Conservation (phyloP, 495 filamentous ascomycete species). For the Symbiotaphrina buchneri region DNA sequence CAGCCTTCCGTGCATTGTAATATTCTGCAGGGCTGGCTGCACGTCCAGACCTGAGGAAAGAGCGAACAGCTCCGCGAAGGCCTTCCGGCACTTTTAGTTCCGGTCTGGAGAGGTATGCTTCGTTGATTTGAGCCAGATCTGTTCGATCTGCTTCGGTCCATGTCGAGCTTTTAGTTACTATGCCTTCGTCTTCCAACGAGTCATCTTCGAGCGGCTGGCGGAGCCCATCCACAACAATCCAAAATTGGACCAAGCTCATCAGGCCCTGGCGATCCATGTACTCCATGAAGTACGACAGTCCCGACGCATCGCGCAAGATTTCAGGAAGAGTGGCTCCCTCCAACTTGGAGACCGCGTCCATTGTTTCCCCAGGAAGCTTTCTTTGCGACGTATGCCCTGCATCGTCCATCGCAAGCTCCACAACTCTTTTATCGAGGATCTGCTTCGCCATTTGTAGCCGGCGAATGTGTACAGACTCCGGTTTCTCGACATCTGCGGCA, state of each 20-base stretch:
- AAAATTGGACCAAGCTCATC: slow-evolving; percentile 88
- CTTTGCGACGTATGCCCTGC: slow-evolving; percentile 17
- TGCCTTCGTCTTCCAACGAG: slow-evolving; percentile 36
- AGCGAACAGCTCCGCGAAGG: slow-evolving; percentile 41
- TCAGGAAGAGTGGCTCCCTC: slow-evolving; percentile 58
- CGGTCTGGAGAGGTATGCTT: slow-evolving; percentile 61
- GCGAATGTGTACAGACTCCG: slow-evolving; percentile 68
- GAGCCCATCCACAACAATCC: slow-evolving; percentile 93
- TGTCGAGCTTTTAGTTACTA: slow-evolving; percentile 30
- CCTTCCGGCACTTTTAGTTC: slow-evolving; percentile 57
- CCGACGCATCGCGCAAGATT: slow-evolving; percentile 66
- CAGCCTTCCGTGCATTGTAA: slow-evolving; percentile 55
- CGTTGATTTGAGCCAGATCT: slow-evolving; percentile 75
- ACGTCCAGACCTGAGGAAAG: slow-evolving; percentile 56
- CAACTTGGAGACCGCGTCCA: slow-evolving; percentile 21
- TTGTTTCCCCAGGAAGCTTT: background rate
- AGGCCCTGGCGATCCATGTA: slow-evolving; percentile 86
- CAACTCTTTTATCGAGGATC: slow-evolving; percentile 74
- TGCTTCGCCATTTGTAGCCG: slow-evolving; percentile 80
- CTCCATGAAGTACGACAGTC: slow-evolving; percentile 97
- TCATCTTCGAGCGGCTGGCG: slow-evolving; percentile 93
- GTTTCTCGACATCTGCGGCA: slow-evolving; percentile 53
- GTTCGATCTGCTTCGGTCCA: slow-evolving; percentile 75
- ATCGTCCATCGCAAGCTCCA: slow-evolving; percentile 54
- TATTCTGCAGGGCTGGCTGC: slow-evolving; percentile 63